Evolutionary conservation across 176 grass and related monocot genomes (phyloP).

Genomic region (Tuctoria greenei): DNA sequence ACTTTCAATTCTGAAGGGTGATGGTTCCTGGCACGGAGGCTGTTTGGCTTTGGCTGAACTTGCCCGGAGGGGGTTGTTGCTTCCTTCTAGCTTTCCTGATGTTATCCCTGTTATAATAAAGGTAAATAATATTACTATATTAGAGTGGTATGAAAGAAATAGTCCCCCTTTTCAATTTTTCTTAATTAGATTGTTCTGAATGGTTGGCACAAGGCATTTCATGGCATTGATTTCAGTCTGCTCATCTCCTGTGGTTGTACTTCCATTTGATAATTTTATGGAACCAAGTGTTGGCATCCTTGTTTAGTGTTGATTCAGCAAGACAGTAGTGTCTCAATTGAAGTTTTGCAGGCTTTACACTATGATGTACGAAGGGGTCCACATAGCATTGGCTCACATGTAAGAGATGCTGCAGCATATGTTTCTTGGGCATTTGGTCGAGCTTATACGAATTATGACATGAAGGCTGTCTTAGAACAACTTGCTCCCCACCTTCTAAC

Average conservation of each 20-base stretch:
- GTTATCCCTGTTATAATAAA: constrained; percentile 82
- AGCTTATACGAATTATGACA: constrained; percentile 85
- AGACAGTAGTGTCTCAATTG: constrained; percentile 10
- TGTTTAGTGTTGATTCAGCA: constrained; percentile 23
- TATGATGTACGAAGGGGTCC: constrained; percentile 89
- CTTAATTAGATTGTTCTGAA: not conserved
- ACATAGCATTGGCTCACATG: constrained; percentile 95
- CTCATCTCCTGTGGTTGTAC: not conserved
- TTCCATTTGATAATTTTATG: constrained; percentile 30
- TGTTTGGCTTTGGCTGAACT: constrained; percentile 98
- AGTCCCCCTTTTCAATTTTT: constrained; percentile 6
- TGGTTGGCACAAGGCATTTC: constrained; percentile 13
- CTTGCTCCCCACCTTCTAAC: constrained; percentile 87
- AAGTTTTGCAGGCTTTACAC: constrained; percentile 71
- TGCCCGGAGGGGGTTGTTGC: constrained; percentile 81
- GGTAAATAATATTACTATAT: constrained; percentile 42
- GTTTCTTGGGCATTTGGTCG: constrained; percentile 98
- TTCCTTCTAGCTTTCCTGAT: constrained; percentile 80
- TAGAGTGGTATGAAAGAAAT: constrained; percentile 1
- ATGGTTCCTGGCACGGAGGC: constrained; percentile 95
- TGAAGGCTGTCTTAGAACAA: constrained; percentile 76
- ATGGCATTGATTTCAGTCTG: constrained; percentile 20
- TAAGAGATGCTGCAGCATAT: constrained; percentile 97
- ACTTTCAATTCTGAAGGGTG: constrained; percentile 61
- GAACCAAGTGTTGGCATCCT: constrained; percentile 11